These are phyloP conservation scores for Cyphellophora europaea DNA, from an alignment of 2,329 filamentous ascomycete species.

Conservation along the genomic window DNA sequence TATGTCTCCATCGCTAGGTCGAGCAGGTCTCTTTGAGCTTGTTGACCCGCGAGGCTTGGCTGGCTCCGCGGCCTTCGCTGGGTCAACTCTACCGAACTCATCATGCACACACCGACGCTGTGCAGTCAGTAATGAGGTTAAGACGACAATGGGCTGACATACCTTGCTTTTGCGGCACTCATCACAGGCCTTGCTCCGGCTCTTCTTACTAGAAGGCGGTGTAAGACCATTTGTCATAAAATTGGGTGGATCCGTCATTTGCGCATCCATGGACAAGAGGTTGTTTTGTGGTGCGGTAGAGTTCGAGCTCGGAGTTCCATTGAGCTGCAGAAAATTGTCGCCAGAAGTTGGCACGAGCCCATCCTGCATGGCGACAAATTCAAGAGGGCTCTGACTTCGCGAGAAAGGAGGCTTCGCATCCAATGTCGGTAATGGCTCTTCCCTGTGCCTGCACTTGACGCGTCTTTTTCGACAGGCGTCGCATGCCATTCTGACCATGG, in stretches of 20 bases:
- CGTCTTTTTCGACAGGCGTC: constrained; percentile 53
- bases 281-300: constrained; percentile 20
- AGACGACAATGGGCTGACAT: constrained; percentile 19
- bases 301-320: too few relatives aligned
- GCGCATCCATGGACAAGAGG: constrained; percentile 12
- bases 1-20: constrained; percentile 33
- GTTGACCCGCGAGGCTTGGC: constrained; percentile 49
- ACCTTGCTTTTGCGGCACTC: constrained; percentile 62
- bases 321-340: too few relatives aligned
- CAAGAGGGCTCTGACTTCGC: too few relatives aligned
- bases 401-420: too few relatives aligned
- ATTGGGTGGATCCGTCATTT: constrained; percentile 19
- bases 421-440: too few relatives aligned
- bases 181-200: constrained; percentile 54
- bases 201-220: constrained; percentile 34
- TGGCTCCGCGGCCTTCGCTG: constrained; percentile 52
- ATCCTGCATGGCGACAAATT: too few relatives aligned
- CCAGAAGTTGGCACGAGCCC: too few relatives aligned
- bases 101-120: constrained; percentile 60
- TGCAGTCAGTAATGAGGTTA: constrained; percentile 15
- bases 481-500: constrained; percentile 38
- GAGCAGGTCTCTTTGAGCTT: constrained; percentile 43
- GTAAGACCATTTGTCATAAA: constrained; percentile 13
- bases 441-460: constrained; percentile 55
- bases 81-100: constrained; percentile 54